A percentile compares a stretch with the other conserved stretches of the same genome.
These are phyloP conservation scores for Pleurostoma richardsiae DNA, from an alignment of 2,329 filamentous ascomycete genomes.

Conservation along the genomic window DNA sequence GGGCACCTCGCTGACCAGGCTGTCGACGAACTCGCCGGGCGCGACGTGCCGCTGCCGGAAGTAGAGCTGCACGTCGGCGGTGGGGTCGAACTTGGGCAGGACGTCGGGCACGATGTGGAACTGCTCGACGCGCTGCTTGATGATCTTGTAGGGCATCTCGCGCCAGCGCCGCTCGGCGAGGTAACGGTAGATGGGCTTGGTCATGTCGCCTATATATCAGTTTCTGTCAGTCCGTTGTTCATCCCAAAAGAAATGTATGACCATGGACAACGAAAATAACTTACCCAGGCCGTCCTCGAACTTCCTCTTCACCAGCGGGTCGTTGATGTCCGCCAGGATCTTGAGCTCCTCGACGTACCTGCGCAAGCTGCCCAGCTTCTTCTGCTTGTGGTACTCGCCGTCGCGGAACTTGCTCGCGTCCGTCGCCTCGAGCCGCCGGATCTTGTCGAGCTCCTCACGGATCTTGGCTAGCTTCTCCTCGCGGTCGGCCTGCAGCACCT, in stretches of 20 bases:
- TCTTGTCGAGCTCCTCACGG: constrained; percentile 58
- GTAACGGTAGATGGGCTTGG: constrained; percentile 90
- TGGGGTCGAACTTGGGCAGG: constrained; percentile 72
- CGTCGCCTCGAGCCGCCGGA: constrained; percentile 60
- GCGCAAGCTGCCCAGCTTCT: constrained; percentile 64
- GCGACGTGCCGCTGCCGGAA: constrained; percentile 68
- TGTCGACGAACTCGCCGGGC: constrained; percentile 76
- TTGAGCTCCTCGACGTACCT: constrained; percentile 73
- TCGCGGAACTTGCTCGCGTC: constrained; percentile 53
- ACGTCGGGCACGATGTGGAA: constrained; percentile 87
- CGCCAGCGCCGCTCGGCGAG: constrained; percentile 87
- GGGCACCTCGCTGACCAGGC: constrained; percentile 64
- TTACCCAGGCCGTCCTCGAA: constrained; percentile 89
- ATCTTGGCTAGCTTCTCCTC: constrained; percentile 76
- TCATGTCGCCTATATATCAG: constrained; percentile 72
- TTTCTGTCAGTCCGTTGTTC: constrained; percentile 3
- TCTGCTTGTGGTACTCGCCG: constrained; percentile 61
- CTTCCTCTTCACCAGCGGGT: constrained; percentile 85
- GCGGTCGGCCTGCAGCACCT: constrained; percentile 74
- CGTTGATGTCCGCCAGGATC: constrained; percentile 90
- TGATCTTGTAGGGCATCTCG: constrained; percentile 70
- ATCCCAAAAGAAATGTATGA: not conserved
- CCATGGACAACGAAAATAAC: constrained; percentile 16
- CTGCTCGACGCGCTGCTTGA: constrained; percentile 80
- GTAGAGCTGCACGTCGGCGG: constrained; percentile 73